Percentiles rank a stretch among this genome's conserved stretches.
Conservation (phyloP, 352 stramenopile genomes). For the Globisporangium radiosum region DNA sequence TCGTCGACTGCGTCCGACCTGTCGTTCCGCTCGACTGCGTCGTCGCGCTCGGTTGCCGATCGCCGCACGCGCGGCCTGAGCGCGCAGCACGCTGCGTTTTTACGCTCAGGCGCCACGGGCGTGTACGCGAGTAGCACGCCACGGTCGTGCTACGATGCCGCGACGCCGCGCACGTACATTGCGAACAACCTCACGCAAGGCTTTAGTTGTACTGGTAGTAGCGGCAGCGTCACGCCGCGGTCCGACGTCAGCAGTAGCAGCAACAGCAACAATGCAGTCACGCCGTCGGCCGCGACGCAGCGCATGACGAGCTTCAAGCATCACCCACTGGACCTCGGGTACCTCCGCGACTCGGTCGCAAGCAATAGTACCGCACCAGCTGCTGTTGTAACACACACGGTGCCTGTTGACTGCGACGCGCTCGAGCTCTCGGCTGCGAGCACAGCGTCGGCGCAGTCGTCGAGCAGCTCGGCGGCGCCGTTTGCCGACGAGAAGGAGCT, state of each 20-base stretch:
- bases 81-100: slow-evolving; percentile 5
- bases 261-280: not conserved
- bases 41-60: slow-evolving; percentile 50
- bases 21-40: slow-evolving; percentile 71
- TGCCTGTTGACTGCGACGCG: not conserved
- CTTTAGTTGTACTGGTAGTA: slow-evolving; percentile 14
- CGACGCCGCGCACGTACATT: slow-evolving; percentile 70
- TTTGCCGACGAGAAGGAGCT: slow-evolving; percentile 5
- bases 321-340: slow-evolving; percentile 59
- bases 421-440: slow-evolving; percentile 10
- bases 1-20: slow-evolving; percentile 66
- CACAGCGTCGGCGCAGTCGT: slow-evolving; percentile 13
- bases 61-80: slow-evolving; percentile 17
- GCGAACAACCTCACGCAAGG: slow-evolving; percentile 57
- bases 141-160: slow-evolving; percentile 44
- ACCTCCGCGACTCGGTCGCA: slow-evolving; percentile 49
- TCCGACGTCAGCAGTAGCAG: slow-evolving; percentile 29
- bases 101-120: slow-evolving; percentile 6
- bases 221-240: slow-evolving; percentile 25
- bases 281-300: slow-evolving; percentile 31
- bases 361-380: not conserved
- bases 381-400: not conserved
- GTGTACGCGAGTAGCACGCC: slow-evolving; percentile 15
- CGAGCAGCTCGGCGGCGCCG: slow-evolving; percentile 6
- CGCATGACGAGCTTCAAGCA: slow-evolving; percentile 64